Base-by-base conservation (phyloP, 345 rosid genomes). In the Eucalyptus erythrocorys region DNA sequence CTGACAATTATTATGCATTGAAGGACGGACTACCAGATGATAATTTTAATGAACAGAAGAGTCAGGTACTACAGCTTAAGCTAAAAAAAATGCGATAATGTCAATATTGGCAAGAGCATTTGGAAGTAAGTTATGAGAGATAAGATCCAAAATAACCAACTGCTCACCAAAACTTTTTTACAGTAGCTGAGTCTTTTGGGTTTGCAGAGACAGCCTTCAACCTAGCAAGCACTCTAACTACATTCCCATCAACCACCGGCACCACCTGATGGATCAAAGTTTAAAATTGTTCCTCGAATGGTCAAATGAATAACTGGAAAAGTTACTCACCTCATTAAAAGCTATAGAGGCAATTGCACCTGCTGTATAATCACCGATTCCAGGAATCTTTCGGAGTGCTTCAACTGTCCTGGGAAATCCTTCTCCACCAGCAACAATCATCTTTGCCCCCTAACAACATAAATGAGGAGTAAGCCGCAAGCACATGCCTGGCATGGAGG, bases 311-410 rank as follows among this genome's bases (percentile, higher is more conserved):
- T 91, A 88, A 47, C 87, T 85, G 85, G 68, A 84, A 91, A 88
- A 89, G 64, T 34, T 66, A 88, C 86, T 53, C 87, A 96, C 99
- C 95, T 96, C 96, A 32, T 91, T 89, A 89, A 96, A 97, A 87
- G 99, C 98, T 88, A 92, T 94, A 11, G 96, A 94, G 90, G 95
- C 96, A 68, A 95, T 93, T 88, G 96, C 97, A 81, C 97, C 97
- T 42, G 97, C 96, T 32, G 96, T 95, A 88, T 95, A 94, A 79
- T 95, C 94, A 85, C 97, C 96, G 53, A 95, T 95, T 87, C 97
- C 97, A 2, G 94, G 95, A 91, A 95, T 93, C 90, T 95, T 94
- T 87, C 88, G 89, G 53, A 95, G 89, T 66, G 94, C 79, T 57
- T 92, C 91, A 88, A 94, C 93, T 5, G 91, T 93, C 48, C 87